Conservation (phyloP, 2,329 filamentous ascomycete genomes). For the Didymellaceae sp. region DNA sequence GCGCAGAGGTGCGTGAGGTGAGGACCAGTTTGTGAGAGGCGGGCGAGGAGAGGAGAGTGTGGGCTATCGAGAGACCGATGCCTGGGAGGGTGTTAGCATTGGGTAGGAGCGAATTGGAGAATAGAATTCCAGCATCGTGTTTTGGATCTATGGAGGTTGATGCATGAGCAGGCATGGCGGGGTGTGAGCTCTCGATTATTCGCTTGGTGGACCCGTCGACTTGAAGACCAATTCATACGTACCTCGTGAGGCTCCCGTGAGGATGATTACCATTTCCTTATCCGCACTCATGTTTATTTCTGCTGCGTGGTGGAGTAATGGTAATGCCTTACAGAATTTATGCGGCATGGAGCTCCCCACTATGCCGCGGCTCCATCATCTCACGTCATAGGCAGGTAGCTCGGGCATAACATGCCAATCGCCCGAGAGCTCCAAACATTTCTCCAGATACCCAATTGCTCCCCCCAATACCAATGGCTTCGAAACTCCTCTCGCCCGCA, state of each 20-base stretch:
- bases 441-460: constrained; percentile 6
- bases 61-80: constrained; percentile 66
- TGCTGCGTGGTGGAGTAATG: not conserved
- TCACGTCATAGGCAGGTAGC: constrained; percentile 45
- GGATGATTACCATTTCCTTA: constrained; percentile 55
- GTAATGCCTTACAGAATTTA: not conserved
- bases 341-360: constrained; percentile 14
- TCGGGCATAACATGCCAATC: constrained; percentile 19
- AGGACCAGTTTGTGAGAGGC: constrained; percentile 65
- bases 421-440: constrained; percentile 11
- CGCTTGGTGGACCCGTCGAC: not conserved
- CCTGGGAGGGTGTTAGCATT: constrained; percentile 47
- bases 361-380: constrained; percentile 31
- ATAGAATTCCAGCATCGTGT: not conserved
- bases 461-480: constrained; percentile 32
- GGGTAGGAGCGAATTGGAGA: too few relatives aligned
- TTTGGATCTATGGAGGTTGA: not conserved
- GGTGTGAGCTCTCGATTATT: not conserved
- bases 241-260: constrained; percentile 70
- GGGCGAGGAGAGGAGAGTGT: constrained; percentile 62
- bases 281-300: constrained; percentile 31
- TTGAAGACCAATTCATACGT: constrained; percentile 14
- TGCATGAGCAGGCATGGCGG: not conserved
- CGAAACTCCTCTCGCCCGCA: constrained; percentile 28
- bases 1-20: constrained; percentile 61